Evolutionary conservation across 2,329 filamentous ascomycete species (phyloP), one percentile per base, ranked within the genome.

Genomic region (Magnaporthales sp.): DNA sequence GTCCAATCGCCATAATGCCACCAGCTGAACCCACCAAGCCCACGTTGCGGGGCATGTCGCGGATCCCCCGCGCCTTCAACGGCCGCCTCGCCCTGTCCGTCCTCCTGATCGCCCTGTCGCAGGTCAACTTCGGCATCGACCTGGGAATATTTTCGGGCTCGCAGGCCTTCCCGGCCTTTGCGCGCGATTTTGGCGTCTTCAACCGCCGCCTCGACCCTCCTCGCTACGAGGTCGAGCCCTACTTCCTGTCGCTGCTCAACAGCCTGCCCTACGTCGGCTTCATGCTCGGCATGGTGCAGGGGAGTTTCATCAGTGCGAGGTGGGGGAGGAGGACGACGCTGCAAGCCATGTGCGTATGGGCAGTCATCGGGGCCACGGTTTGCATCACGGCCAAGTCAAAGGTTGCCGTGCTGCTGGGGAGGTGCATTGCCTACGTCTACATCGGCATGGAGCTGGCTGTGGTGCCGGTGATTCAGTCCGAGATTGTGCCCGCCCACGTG

Each of bases 81-180:
- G 46, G 66, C 10, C 67, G 66, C 27, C 70, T 74, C 46, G 32
- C 69, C 26, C 68, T 69, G 38, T 68, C 72, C 4, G 69, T 70
- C 4, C 22, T 66, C 15, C 66, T 79, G 30, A 72, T 78, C 60
- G 73, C 76, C 56, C 46, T 79, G 1, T 78, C 76, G 1, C 72
- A 73, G 22, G 73, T 79, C 69, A 79, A 79, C 69, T 80, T 78
- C 73, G 77, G 77, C 65, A 77, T 79, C 62, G 78, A 79, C 67
- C 75, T 77, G 61, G 70, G 74, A 61, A 77, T 73, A 10, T 77
- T 77, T 70, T 70, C 73, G 6, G 76, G 75, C 2, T 76, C 75
- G 0, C 77, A 80, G 68, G 74, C 78, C 24, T 79, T 79, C 77
- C 70, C 72, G 24, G 68, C 76, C 24, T 80, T 78, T 67, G 70